Percentiles rank a stretch among this genome's conserved stretches.
These are phyloP conservation scores for Cutaneotrichosporon spelunceum DNA, from an alignment of 1,284 basidiomycete genomes.

Conservation along the genomic window DNA sequence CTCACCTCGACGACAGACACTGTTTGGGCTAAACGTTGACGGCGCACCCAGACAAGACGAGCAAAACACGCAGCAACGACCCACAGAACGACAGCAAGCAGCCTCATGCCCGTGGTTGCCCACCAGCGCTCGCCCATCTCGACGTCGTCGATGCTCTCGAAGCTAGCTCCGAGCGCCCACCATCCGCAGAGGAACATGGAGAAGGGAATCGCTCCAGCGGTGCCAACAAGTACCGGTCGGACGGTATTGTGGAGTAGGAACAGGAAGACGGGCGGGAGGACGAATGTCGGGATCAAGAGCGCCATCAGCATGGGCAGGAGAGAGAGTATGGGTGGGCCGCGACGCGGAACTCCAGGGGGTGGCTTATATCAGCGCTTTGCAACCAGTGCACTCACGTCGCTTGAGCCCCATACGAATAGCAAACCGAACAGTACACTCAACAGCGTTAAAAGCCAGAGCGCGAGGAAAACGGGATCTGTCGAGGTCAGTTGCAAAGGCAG, in stretches of 20 bases:
- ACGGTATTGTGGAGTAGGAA: slow-evolving; percentile 73
- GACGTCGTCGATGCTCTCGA: slow-evolving; percentile 71
- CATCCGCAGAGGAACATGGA: slow-evolving; percentile 74
- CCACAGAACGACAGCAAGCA: slow-evolving; percentile 74
- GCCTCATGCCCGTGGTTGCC: slow-evolving; percentile 63
- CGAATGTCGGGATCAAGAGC: slow-evolving; percentile 68
- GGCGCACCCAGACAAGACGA: slow-evolving; percentile 64
- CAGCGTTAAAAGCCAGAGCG: slow-evolving; percentile 44
- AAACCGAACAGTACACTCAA: slow-evolving; percentile 44
- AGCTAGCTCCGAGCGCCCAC: slow-evolving; percentile 86
- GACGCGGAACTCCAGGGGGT: slow-evolving; percentile 6
- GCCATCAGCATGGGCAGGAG: slow-evolving; percentile 79
- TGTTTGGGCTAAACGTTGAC: slow-evolving; percentile 59
- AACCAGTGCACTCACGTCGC: slow-evolving; percentile 34
- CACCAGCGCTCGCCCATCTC: slow-evolving; percentile 68
- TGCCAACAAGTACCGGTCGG: slow-evolving; percentile 73
- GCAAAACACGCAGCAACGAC: slow-evolving; percentile 67
- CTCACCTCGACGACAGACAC: slow-evolving; percentile 65
- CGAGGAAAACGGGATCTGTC: slow-evolving; percentile 48
- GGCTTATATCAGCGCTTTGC: slow-evolving; percentile 7
- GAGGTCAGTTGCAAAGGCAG: neutral
- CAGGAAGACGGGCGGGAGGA: slow-evolving; percentile 71
- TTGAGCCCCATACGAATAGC: slow-evolving; percentile 50
- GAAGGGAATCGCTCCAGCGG: slow-evolving; percentile 73
- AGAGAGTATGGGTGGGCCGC: slow-evolving; percentile 59